A percentile compares a stretch with the other conserved stretches of the same genome.
Conservation (phyloP, 306 rosid genomes). For the Rosa lucieae region DNA sequence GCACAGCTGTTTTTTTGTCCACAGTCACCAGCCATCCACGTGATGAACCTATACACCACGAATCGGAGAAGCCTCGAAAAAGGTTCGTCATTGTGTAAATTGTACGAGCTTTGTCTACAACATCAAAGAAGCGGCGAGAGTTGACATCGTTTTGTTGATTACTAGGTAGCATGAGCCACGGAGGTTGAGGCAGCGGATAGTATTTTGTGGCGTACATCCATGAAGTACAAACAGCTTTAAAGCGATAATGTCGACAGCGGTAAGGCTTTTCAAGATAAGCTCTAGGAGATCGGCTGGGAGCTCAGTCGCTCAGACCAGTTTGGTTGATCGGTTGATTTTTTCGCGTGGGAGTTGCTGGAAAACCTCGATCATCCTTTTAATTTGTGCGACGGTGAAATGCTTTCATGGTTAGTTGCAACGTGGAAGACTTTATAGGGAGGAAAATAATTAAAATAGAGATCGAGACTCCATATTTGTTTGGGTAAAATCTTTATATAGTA, state of each 20-base stretch:
- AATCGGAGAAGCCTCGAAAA: background rate
- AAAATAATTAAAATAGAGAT: too few species aligned
- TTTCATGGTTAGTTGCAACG: background rate
- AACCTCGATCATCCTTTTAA: background rate
- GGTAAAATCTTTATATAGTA: too few species aligned
- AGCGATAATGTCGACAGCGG: background rate
- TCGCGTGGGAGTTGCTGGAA: background rate
- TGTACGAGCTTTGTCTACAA: background rate
- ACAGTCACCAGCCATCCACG: background rate
- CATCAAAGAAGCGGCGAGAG: conserved; percentile 1
- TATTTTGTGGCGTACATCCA: background rate
- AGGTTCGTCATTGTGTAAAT: background rate
- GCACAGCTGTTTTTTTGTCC: background rate
- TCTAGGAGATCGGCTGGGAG: background rate
- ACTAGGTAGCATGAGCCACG: conserved; percentile 11
- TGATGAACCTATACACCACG: background rate
- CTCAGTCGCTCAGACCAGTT: conserved; percentile 6
- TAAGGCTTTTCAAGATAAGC: background rate
- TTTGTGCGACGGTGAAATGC: background rate
- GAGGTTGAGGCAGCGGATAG: background rate
- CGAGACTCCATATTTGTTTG: too few species aligned
- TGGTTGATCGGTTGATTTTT: background rate
- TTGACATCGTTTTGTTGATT: background rate
- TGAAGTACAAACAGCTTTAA: conserved; percentile 3
- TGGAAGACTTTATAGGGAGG: background rate